phyloP scores from a whole-genome alignment of 2,329 filamentous ascomycete species.

The Xylariaceae sp. region DNA sequence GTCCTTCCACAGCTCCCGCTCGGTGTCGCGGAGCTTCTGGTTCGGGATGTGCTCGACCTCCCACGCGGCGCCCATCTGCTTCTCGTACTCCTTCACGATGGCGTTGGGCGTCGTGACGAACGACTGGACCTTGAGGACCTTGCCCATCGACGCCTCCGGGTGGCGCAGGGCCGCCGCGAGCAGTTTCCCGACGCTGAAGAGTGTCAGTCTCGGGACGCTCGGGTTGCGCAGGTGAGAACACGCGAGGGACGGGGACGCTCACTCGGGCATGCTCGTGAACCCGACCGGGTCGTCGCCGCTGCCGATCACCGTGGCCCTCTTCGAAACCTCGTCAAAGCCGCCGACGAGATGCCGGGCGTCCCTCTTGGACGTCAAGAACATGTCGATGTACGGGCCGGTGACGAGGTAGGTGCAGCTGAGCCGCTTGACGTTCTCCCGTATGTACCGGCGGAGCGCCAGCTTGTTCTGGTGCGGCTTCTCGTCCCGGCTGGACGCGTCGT shows the following conservation, averaged over 20 bases:
- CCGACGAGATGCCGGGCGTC: conserved; percentile 36
- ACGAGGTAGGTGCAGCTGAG: conserved; percentile 53
- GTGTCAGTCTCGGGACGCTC: conserved; percentile 2
- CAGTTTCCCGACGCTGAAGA: conserved; percentile 54
- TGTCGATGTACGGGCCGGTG: conserved; percentile 53
- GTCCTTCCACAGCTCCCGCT: conserved; percentile 7
- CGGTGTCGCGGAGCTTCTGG: conserved; percentile 44
- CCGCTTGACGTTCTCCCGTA: conserved; percentile 36
- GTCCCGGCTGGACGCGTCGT: conserved; percentile 38
- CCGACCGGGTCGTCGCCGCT: conserved; percentile 55
- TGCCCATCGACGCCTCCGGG: conserved; percentile 43
- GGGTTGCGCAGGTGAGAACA: neutral
- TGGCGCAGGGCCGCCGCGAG: conserved; percentile 55
- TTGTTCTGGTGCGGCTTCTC: conserved; percentile 58
- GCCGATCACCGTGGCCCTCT: conserved; percentile 53
- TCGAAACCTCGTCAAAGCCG: conserved; percentile 49
- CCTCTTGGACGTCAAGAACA: conserved; percentile 39
- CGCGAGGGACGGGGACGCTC: conserved; percentile 29
- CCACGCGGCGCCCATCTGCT: conserved; percentile 54
- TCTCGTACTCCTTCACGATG: conserved; percentile 61
- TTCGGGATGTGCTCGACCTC: conserved; percentile 44
- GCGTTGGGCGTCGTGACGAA: conserved; percentile 58
- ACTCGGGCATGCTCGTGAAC: conserved; percentile 67
- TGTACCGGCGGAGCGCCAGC: conserved; percentile 48
- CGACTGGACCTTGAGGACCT: conserved; percentile 60